phyloP scores from a whole-genome alignment of 2,329 filamentous ascomycete genomes.

The Colletotrichum lindemuthianum region DNA sequence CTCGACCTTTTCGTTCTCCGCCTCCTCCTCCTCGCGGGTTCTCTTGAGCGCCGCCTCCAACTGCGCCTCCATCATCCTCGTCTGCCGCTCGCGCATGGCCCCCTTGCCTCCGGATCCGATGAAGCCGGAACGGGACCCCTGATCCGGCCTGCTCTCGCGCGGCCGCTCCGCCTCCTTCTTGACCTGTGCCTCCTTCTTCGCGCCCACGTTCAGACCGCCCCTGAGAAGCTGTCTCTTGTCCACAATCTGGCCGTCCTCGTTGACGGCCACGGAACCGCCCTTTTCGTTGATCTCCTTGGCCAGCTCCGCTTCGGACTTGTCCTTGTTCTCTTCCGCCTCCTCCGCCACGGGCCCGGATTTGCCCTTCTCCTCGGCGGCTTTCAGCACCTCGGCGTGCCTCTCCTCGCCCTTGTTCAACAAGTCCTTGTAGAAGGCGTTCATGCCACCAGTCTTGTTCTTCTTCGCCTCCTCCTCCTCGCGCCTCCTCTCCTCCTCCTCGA shows the following conservation, averaged over 20 bases:
- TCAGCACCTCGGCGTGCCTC: constrained; percentile 74
- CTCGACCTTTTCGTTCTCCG: constrained; percentile 69
- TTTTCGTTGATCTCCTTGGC: constrained; percentile 74
- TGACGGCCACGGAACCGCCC: constrained; percentile 71
- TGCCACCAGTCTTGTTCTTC: constrained; percentile 74
- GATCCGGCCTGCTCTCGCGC: constrained; percentile 27
- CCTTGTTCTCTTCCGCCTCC: constrained; percentile 46
- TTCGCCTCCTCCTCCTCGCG: constrained; percentile 72
- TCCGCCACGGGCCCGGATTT: constrained; percentile 49
- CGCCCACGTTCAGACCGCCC: constrained; percentile 78
- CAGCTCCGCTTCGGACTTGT: constrained; percentile 70
- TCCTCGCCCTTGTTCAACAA: constrained; percentile 77
- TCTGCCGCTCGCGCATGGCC: constrained; percentile 79
- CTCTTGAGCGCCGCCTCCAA: constrained; percentile 78
- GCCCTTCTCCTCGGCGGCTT: constrained; percentile 68
- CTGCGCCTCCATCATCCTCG: constrained; percentile 81
- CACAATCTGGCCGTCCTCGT: constrained; percentile 85
- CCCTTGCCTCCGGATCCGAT: constrained; percentile 65
- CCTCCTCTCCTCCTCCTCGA: constrained; percentile 77
- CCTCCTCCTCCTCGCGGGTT: constrained; percentile 72
- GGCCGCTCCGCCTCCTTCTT: constrained; percentile 38
- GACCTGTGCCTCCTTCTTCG: constrained; percentile 65
- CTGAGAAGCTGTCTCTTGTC: constrained; percentile 84
- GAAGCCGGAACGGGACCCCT: constrained; percentile 43
- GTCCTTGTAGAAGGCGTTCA: constrained; percentile 82